phyloP scores from a whole-genome alignment of 116 monocot genomes.

The Dioscorea cayenensis region DNA sequence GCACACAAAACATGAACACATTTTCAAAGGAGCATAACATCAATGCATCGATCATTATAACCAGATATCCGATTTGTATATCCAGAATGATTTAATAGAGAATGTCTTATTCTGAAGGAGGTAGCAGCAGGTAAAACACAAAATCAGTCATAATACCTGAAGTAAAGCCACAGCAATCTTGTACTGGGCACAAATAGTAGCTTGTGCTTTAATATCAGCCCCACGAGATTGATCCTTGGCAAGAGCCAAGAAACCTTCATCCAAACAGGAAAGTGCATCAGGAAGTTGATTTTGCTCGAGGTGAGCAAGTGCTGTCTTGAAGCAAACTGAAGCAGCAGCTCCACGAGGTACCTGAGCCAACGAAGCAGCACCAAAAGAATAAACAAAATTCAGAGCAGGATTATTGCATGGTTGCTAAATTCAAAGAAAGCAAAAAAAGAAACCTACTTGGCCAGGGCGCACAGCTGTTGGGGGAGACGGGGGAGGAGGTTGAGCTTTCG shows the following conservation, averaged over 20 bases:
- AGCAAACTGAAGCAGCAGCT: conserved; percentile 82
- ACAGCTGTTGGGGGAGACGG: conserved; percentile 64
- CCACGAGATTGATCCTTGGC: conserved; percentile 96
- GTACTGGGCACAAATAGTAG: conserved; percentile 97
- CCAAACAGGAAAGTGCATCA: conserved; percentile 95
- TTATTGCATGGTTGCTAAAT: background rate
- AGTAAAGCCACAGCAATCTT: conserved; percentile 92
- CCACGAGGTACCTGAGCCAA: conserved; percentile 79
- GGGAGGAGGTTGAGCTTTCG: conserved; percentile 15
- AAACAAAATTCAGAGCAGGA: background rate
- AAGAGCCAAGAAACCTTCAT: conserved; percentile 95
- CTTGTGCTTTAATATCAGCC: conserved; percentile 91
- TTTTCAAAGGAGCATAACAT: too few relatives aligned
- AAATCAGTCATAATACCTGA: conserved; percentile 43
- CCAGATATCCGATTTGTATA: too few relatives aligned
- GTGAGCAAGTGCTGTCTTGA: conserved; percentile 82
- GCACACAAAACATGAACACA: too few relatives aligned
- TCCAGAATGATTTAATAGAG: too few relatives aligned
- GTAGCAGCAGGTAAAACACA: background rate
- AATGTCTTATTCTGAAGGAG: too few relatives aligned
- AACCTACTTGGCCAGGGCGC: conserved; percentile 72
- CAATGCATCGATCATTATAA: too few relatives aligned
- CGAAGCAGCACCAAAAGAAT: background rate
- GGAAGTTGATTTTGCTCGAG: conserved; percentile 97
- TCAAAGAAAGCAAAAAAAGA: background rate